Base-by-base conservation (phyloP, 176 grass and related monocot species). In the Thinopyrum elongatum region DNA sequence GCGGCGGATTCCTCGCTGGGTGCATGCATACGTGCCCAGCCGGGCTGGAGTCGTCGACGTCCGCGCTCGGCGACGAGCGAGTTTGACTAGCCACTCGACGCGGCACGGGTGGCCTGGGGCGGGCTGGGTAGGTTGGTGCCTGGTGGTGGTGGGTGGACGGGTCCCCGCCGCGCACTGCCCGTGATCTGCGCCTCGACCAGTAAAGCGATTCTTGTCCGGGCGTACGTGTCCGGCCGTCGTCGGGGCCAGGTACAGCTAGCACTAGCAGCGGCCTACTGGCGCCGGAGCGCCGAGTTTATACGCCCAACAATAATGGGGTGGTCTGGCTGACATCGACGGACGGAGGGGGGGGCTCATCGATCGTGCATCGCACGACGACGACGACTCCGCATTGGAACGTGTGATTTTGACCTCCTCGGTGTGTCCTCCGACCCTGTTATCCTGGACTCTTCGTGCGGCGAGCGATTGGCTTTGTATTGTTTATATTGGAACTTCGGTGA, bases 121-220 rank as follows among this genome's bases (percentile, higher is more conserved):
- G 39, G 39, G 39, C 39, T 21, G 27, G 26, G 42, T 22, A 47
- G 25, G 71, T 74, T 47, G 71, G n/a, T 19, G 65, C 1, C 38
- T 26, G 38, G 38, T 19, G 65, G 1, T 34, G 38, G 38, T 17
- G 46, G 74, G 74, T 76, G 74, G 73, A 30, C 44, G 23, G 39
- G 23, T 42, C 22, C 70, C 38, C 71, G 72, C 72, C 72, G 72
- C 72, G 73, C 73, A 76, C 44, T 30, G 44, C 59, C 75, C 75
- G 75, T 78, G 75, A 78, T 78, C 27, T 59, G 75, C 51, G 75
- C 75, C 75, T 29, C 49, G 29, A 14, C 75, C 10, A 77, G 75
- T 21, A 38, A 14, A 23, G 4, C 51, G 51, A 9, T 23, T 23
- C 28, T 53, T 51, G 42, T 31, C 29, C 16, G 3, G 44, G 73